These are phyloP conservation scores for Annulohypoxylon truncatum DNA, from an alignment of 2,329 filamentous ascomycete genomes.

Conservation along the genomic window DNA sequence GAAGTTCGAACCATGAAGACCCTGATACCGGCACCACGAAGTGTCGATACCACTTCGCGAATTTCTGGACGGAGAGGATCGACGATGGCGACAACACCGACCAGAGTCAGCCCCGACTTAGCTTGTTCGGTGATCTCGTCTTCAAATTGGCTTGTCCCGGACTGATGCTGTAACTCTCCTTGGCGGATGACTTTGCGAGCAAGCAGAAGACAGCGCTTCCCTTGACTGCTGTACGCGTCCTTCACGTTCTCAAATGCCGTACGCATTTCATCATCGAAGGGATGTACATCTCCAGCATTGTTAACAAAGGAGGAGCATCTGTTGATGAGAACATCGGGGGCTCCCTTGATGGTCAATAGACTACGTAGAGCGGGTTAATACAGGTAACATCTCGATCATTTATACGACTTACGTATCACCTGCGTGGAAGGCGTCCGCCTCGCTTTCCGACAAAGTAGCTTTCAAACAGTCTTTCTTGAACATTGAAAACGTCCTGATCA, in stretches of 20 bases:
- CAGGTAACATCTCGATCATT: constrained; percentile 44
- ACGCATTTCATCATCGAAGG: constrained; percentile 60
- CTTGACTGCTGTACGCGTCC: constrained; percentile 74
- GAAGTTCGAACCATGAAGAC: constrained; percentile 73
- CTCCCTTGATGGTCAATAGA: constrained; percentile 81
- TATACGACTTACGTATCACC: constrained; percentile 53
- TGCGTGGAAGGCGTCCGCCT: constrained; percentile 51
- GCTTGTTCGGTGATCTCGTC: constrained; percentile 67
- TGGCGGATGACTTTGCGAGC: constrained; percentile 68
- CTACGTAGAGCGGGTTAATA: constrained; percentile 61
- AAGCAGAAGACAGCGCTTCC: constrained; percentile 74
- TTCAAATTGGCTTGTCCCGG: constrained; percentile 65
- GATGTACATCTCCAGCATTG: constrained; percentile 63
- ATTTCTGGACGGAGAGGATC: constrained; percentile 83
- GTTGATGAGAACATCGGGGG: constrained; percentile 77
- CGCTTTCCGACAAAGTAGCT: constrained; percentile 53
- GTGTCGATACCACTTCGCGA: constrained; percentile 71
- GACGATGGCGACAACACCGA: constrained; percentile 81
- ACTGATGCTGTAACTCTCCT: constrained; percentile 52
- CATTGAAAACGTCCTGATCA: constrained; percentile 71
- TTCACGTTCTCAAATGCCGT: constrained; percentile 68
- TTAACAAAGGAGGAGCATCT: constrained; percentile 70
- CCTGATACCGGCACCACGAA: constrained; percentile 77
- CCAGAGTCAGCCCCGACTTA: constrained; percentile 74
- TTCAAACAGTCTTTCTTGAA: constrained; percentile 53